phyloP scores from a whole-genome alignment of 371 early-diverging fungal species.

The Quaeritorhiza haematococci region DNA sequence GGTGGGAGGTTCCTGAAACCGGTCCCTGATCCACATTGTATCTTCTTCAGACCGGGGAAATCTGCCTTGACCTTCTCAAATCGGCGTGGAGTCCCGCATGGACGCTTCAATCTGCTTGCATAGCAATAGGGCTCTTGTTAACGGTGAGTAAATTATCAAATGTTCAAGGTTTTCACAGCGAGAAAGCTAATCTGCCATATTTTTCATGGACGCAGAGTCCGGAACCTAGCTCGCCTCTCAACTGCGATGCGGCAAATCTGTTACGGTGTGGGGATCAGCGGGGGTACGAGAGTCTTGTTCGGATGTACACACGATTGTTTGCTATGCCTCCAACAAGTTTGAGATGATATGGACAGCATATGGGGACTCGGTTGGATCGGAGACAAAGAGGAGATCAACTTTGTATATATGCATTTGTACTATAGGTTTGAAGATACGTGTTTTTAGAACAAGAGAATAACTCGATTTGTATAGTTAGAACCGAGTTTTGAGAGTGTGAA shows the following conservation, averaged over 20 bases:
- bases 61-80: slow-evolving; percentile 50
- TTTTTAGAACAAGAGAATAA: too few species aligned
- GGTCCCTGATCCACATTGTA: neutral
- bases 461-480: too few species aligned
- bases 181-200: slow-evolving; percentile 55
- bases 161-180: too few species aligned
- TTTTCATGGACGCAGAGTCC: slow-evolving; percentile 25
- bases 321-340: too few species aligned
- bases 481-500: too few species aligned
- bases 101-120: slow-evolving; percentile 36
- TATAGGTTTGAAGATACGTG: too few species aligned
- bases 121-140: slow-evolving; percentile 33
- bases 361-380: too few species aligned
- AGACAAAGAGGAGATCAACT: too few species aligned
- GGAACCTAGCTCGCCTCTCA: slow-evolving; percentile 71
- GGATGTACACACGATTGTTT: slow-evolving; percentile 78
- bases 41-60: slow-evolving; percentile 40
- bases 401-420: too few species aligned
- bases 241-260: slow-evolving; percentile 92
- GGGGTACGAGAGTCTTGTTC: slow-evolving; percentile 80
- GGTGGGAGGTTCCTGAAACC: slow-evolving; percentile 4
- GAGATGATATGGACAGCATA: too few species aligned
- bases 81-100: slow-evolving; percentile 47
- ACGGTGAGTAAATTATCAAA: slow-evolving; percentile 61
- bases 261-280: slow-evolving; percentile 76